These are phyloP conservation scores for Stachybotrys elegans DNA, from an alignment of 2,329 filamentous ascomycete species.

Conservation along the genomic window DNA sequence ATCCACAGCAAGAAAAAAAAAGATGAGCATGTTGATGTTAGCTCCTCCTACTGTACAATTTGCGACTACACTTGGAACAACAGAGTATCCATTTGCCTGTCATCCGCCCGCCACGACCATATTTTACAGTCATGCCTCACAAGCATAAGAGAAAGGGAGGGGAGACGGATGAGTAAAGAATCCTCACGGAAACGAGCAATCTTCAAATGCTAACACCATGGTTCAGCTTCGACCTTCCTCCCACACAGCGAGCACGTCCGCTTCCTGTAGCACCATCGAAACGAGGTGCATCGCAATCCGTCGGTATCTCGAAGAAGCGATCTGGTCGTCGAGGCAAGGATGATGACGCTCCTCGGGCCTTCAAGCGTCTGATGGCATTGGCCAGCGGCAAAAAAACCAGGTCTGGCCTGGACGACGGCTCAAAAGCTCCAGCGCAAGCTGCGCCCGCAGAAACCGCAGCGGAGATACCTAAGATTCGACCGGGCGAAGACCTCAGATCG, in stretches of 20 bases:
- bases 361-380: slow-evolving; percentile 77
- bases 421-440: slow-evolving; percentile 16
- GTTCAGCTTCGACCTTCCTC: slow-evolving; percentile 48
- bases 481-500: slow-evolving; percentile 77
- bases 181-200: slow-evolving; percentile 11
- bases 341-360: slow-evolving; percentile 85
- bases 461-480: slow-evolving; percentile 64
- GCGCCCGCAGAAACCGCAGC: slow-evolving; percentile 16
- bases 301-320: slow-evolving; percentile 29
- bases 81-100: no score
- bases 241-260: slow-evolving; percentile 42
- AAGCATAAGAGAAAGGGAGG: slow-evolving; percentile 72
- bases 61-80: no score
- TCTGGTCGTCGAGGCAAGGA: slow-evolving; percentile 41
- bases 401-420: slow-evolving; percentile 70
- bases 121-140: slow-evolving; percentile 77
- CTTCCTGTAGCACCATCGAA: slow-evolving; percentile 38
- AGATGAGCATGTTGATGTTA: no score
- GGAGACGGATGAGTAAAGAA: slow-evolving; percentile 46
- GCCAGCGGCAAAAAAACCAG: slow-evolving; percentile 54
- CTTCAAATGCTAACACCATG: no score
- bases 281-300: slow-evolving; percentile 29
- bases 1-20: no score
- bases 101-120: no score
- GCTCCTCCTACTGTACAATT: no score